Conservation (phyloP, 2,329 filamentous ascomycete genomes). For the Neofusicoccum parvum region DNA sequence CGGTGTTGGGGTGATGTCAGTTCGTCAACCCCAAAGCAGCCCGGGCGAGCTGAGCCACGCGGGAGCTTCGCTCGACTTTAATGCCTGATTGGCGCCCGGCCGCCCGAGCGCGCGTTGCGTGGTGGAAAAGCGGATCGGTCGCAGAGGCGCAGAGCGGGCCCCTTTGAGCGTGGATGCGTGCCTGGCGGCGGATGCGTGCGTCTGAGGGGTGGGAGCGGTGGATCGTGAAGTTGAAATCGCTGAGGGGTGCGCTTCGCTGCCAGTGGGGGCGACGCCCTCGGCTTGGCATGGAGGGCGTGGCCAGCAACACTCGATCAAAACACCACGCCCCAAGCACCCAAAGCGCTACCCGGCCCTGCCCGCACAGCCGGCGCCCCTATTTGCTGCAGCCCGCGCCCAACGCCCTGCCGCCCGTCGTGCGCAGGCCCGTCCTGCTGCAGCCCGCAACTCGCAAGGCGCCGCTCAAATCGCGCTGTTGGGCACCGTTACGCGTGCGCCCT, state of each 20-base stretch:
- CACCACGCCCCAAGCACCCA: background rate
- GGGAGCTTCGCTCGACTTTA: constrained; percentile 20
- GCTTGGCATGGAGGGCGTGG: constrained; percentile 5
- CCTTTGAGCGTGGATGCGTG: constrained; percentile 9
- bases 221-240: constrained; percentile 20
- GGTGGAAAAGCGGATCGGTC: constrained; percentile 12
- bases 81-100: constrained; percentile 20
- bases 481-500: constrained; percentile 15
- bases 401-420: background rate
- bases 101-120: constrained; percentile 18
- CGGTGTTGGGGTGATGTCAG: constrained; percentile 18
- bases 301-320: background rate
- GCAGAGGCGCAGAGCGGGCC: constrained; percentile 5
- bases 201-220: constrained; percentile 9
- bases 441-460: background rate
- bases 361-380: constrained; percentile 2
- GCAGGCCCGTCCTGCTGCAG: background rate
- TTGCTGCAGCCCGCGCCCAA: constrained; percentile 10
- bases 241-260: constrained; percentile 6
- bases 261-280: constrained; percentile 11
- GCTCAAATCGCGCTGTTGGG: background rate
- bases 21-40: constrained; percentile 16
- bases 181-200: constrained; percentile 9
- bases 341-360: background rate
- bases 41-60: constrained; percentile 12